phyloP scores from a whole-genome alignment of 495 filamentous ascomycete genomes.

The Aspergillus carlsbadensis region DNA sequence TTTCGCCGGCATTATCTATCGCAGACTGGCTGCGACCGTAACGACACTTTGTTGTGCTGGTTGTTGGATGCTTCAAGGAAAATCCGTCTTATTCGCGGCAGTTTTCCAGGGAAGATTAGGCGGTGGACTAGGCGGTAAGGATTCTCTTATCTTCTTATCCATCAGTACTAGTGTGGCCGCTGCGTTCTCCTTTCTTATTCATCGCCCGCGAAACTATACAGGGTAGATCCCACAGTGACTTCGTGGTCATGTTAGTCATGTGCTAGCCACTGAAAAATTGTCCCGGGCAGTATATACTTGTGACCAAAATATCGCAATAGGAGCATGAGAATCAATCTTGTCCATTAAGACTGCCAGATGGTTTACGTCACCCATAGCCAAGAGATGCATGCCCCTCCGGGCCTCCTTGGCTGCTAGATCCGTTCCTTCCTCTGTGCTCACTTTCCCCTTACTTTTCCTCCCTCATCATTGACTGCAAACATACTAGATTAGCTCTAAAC shows the following conservation, averaged over 20 bases:
- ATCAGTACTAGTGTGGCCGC: too few relatives aligned
- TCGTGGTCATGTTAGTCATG: too few relatives aligned
- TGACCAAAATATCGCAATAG: too few relatives aligned
- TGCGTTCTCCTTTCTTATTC: not conserved
- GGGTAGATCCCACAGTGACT: too few relatives aligned
- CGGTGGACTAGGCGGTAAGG: constrained; percentile 7
- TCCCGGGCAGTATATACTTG: too few relatives aligned
- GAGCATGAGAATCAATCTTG: too few relatives aligned
- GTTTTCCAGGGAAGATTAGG: not conserved
- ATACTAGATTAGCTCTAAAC: not conserved
- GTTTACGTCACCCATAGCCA: not conserved
- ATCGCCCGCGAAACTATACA: too few relatives aligned
- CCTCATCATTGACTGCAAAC: not conserved
- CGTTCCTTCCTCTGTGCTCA: too few relatives aligned
- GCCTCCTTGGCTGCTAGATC: too few relatives aligned
- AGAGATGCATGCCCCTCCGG: constrained; percentile 1
- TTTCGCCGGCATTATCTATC: constrained; percentile 8
- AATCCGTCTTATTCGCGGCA: not conserved
- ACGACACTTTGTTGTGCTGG: not conserved
- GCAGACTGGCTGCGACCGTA: not conserved
- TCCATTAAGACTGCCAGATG: not conserved
- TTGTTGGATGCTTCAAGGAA: not conserved
- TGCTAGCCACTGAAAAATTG: too few relatives aligned
- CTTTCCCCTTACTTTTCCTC: not conserved
- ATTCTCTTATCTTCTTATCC: not conserved